Evolutionary conservation across 208 protist genomes (phyloP), one percentile per base, ranked within the genome.

Genomic region (Trypanosoma conorhini): DNA sequence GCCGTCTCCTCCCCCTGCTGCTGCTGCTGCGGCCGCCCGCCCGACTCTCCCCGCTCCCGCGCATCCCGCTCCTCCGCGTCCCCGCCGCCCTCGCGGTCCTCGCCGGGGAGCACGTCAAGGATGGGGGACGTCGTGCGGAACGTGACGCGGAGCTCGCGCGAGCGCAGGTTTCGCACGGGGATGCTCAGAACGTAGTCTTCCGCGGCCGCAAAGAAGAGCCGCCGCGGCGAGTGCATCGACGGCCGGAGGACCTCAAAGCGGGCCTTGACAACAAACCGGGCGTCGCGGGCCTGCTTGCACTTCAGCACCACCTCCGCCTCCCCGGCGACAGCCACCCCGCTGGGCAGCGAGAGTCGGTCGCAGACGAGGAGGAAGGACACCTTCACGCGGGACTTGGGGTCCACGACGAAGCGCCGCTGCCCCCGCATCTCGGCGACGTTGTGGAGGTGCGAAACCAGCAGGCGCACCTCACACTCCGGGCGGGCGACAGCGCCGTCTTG

Each of bases 211-310:
- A 77, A 77, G 30, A 72, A 62, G 0, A 58, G 40, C 52, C 80
- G 65, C 15, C 66, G 73, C 60, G 75, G 67, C 51, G 93, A 87
- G 1, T 72, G 28, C 48, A 96, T 89, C 1, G 91, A 91, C 3
- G 91, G 81, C 46, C 80, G 67, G 69, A 75, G 86, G 17, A 84
- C 80, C 31, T 87, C 63, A 66, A 96, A 96, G 13, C 57, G 76
- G 13, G 82, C 81, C 33, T 74, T 62, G 57, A 94, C 89, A 19
- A 85, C 81, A 76, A 90, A 91, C 50, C 83, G 71, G 21, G 87
- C 80, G 61, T 94, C 91, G 22, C 91, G 86, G 13, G 86, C 87
- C 71, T 94, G 87, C 67, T 89, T 93, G 77, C 91, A 96, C 65
- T 85, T 88, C 38, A 96, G 69, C n/a, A 93, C 80, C 4, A 96